Evolutionary conservation across 257 asterid species (phyloP), one percentile per base, ranked within the genome.

Genomic region (Echites panduratus): DNA sequence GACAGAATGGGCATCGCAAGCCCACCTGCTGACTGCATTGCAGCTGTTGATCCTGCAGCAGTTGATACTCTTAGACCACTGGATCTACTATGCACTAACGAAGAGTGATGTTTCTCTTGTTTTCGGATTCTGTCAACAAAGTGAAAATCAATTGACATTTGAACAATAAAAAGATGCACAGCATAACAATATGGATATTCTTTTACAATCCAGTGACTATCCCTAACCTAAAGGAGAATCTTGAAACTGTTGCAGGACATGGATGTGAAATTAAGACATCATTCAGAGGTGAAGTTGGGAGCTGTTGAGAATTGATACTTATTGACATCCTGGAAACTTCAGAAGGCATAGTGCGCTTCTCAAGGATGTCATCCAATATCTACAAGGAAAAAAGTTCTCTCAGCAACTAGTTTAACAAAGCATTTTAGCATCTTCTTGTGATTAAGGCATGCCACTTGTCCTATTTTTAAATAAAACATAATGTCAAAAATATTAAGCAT

Each of bases 1-100:
- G 97, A 89, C n/a, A 87, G 81, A 73, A 88, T 77, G 32, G 96
- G 97, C 96, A 88, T 87, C 29, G 69, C 70, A 26, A 61, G 82
- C 79, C 98, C 98, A 77, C 98, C 96, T 3, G 93, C 87, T 8
- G 97, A 94, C 66, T 81, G 96, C 86, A 94, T 86, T 38, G 98
- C 98, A 74, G 98, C 98, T 7, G 97, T 89, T 76, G 98, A 94
- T 78, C 96, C 97, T 24, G 97, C 97, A 41, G 93, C 93, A 22
- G 98, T 91, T 9, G 96, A 94, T 74, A 86, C 96, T 82, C 97
- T 86, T 44, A 91, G 87, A 69, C 98, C 99, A 73, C 97, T 94
- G 32, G 99, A 94, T 84, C 99, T 79, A 78, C 89, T 78, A 80
- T 90, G 91, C 47, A 85, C 71, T 66, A 91, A 77, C 35, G 91